Percentiles rank a stretch among this genome's conserved stretches.
Conservation (phyloP, 1,284 basidiomycete genomes). For the Crepidotus sp. region DNA sequence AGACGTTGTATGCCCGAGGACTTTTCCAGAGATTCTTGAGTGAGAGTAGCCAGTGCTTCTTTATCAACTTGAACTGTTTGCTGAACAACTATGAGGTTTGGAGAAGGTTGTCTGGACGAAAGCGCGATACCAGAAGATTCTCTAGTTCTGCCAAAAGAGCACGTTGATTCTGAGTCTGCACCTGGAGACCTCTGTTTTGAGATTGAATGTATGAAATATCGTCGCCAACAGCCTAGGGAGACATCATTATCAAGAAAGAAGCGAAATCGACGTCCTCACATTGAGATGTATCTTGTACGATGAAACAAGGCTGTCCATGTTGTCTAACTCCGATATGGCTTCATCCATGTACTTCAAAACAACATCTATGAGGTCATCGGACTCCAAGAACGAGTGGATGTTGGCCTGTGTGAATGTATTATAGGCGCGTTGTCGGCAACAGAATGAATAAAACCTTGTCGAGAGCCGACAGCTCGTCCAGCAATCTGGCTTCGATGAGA, state of each 20-base stretch:
- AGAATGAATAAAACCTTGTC: conserved; percentile 61
- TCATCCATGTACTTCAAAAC: conserved; percentile 87
- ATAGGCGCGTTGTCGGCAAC: conserved; percentile 3
- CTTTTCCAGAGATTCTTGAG: conserved; percentile 81
- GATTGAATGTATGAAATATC: conserved; percentile 96
- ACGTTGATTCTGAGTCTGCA: conserved; percentile 94
- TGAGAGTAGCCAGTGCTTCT: conserved; percentile 66
- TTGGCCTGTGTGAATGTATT: conserved; percentile 58
- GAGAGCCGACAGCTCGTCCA: conserved; percentile 83
- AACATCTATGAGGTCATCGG: conserved; percentile 78
- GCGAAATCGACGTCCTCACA: conserved; percentile 36
- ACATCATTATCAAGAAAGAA: conserved; percentile 2
- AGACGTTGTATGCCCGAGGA: conserved; percentile 66
- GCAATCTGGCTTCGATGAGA: conserved; percentile 76
- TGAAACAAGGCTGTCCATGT: conserved; percentile 77
- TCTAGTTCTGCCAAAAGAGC: conserved; percentile 75
- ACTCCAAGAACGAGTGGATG: conserved; percentile 94
- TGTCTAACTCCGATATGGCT: conserved; percentile 77
- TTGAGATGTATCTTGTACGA: conserved; percentile 93
- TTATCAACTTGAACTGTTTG: conserved; percentile 90
- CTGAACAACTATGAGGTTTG: conserved; percentile 23
- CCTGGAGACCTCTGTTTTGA: conserved; percentile 94
- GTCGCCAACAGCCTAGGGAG: conserved; percentile 76
- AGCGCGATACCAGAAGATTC: conserved; percentile 58
- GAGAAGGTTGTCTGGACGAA: neutral